Evolutionary conservation across 2,329 filamentous ascomycete genomes (phyloP), one percentile per base, ranked within the genome.

Genomic region (Calonectria hawksworthii): DNA sequence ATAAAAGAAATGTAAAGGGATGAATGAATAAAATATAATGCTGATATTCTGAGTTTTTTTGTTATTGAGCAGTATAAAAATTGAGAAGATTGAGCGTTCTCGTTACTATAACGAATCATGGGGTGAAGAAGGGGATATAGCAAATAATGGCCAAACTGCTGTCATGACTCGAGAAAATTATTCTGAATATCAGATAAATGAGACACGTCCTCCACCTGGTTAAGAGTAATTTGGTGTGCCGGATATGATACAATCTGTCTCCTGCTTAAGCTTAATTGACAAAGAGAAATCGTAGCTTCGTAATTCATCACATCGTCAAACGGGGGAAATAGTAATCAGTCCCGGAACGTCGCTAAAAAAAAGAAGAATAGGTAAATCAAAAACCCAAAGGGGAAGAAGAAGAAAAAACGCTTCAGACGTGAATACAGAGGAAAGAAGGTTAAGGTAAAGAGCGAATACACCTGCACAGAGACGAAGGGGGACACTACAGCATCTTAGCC

Each of bases 81-180:
- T 61, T 79, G 68, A 75, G 56, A 68, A 78, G 75, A 80, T 75
- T 80, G 76, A 81, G 79, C 78, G 78, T 81, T 81, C 74, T 79
- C 79, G 73, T 78, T 77, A 75, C 75, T 70, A 36, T 23, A 77
- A 72, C 23, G 68, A 79, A 74, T 52, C 64, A 52, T 63, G 67
- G 70, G 23, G 61, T 44, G 71, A 68, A 28, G 72, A 47, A 59
- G 63, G 41, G 65, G 38, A 68, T 50, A 61, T 68, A 74, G 52
- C 59, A 73, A 64, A 36, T 34, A 47, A 68, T 72, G 77, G 34
- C 69, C 56, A 74, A 74, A 30, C 67, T 74, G 70, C 70, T 77
- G 63, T 77, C 69, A 76, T 75, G 38, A 67, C 30, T 70, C 59
- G 67, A 76, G 68, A 26, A 77, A 75, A 69, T 61, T 70, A 76